phyloP scores from a whole-genome alignment of 163 green algal genomes.

The Smithsoniella earleae region DNA sequence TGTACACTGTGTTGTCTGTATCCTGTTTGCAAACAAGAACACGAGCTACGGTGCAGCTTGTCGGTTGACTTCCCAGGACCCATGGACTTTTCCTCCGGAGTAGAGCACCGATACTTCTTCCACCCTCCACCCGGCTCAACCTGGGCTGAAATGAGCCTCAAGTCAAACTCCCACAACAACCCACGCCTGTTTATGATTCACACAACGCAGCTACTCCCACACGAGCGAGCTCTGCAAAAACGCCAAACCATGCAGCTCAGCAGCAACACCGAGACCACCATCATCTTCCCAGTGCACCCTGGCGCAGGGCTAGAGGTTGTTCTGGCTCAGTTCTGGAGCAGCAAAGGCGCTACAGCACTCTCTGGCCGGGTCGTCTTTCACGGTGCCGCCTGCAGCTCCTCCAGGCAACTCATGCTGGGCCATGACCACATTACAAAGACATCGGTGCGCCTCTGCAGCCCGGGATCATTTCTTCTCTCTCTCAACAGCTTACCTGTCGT shows the following conservation, averaged over 20 bases:
- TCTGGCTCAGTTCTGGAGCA: slow-evolving; percentile 74
- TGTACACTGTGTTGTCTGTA: no score
- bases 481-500: no score
- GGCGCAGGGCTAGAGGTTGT: slow-evolving; percentile 71
- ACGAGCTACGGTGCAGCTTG: no score
- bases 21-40: no score
- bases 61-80: slow-evolving; percentile 33
- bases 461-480: no score
- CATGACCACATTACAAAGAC: not conserved
- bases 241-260: slow-evolving; percentile 40
- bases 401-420: not conserved
- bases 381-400: not conserved
- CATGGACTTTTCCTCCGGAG: slow-evolving; percentile 37
- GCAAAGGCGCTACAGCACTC: slow-evolving; percentile 35
- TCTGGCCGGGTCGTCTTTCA: slow-evolving; percentile 32
- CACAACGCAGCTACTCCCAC: slow-evolving; percentile 56
- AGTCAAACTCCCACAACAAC: slow-evolving; percentile 45
- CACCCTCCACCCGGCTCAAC: slow-evolving; percentile 64
- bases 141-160: slow-evolving; percentile 69
- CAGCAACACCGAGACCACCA: slow-evolving; percentile 7
- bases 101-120: slow-evolving; percentile 57
- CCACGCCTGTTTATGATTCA: slow-evolving; percentile 61
- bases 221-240: slow-evolving; percentile 44
- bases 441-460: not conserved
- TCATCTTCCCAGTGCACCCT: slow-evolving; percentile 38